Percentiles rank a stretch among this genome's conserved stretches.
Evolutionary conservation across 352 stramenopile species (phyloP).

Genomic region (Phytophthora agathidicida): DNA sequence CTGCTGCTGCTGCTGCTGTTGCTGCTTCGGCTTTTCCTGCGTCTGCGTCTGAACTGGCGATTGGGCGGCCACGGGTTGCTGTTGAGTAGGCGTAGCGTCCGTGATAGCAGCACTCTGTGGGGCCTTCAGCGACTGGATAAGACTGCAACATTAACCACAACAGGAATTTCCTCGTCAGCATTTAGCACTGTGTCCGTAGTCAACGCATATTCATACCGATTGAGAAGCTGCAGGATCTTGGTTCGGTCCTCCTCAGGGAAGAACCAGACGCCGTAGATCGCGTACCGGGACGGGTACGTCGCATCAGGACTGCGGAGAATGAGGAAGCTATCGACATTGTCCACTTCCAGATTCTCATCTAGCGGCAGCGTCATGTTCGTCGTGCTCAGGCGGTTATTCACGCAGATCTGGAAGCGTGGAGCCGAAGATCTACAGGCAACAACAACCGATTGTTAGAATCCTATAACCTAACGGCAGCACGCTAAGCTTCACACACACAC

Average conservation of each 20-base stretch:
- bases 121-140: constrained; percentile 69
- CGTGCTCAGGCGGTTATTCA: constrained; percentile 91
- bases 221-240: constrained; percentile 78
- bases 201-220: constrained; percentile 72
- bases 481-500: constrained; percentile 25
- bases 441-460: not conserved
- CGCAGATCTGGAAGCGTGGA: constrained; percentile 85
- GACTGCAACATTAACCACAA: constrained; percentile 35
- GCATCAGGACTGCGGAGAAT: constrained; percentile 77
- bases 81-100: constrained; percentile 22
- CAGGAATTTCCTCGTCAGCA: constrained; percentile 18
- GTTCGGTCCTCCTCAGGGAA: constrained; percentile 85
- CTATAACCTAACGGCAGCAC: not conserved
- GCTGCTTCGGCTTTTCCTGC: constrained; percentile 37
- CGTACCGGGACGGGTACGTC: constrained; percentile 60
- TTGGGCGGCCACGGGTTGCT: constrained; percentile 25
- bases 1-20: no score
- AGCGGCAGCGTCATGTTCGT: constrained; percentile 86
- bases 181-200: no score
- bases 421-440: constrained; percentile 55
- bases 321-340: constrained; percentile 86
- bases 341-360: constrained; percentile 74
- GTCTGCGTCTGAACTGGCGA: constrained; percentile 17
- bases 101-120: constrained; percentile 27
- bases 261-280: constrained; percentile 90